Evolutionary conservation across 1,284 basidiomycete genomes (phyloP).

Genomic region (Sporisorium iseilematis-ciliati): DNA sequence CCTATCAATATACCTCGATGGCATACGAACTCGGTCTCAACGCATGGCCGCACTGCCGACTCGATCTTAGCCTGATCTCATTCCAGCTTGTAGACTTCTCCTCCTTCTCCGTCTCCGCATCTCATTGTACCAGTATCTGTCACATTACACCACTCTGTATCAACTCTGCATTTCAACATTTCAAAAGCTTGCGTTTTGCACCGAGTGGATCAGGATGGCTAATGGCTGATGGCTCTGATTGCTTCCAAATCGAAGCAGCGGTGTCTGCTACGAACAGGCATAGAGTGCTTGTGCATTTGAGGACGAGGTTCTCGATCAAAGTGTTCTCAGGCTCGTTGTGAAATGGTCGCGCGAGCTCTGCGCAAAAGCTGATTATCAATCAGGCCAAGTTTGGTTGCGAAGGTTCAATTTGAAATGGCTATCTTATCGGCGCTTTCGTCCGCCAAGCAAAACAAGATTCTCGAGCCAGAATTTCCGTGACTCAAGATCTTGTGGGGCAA

Average conservation of each 20-base stretch:
- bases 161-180: constrained; percentile 10
- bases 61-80: neutral
- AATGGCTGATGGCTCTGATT: neutral
- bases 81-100: neutral
- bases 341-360: constrained; percentile 2
- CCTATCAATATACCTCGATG: constrained; percentile 13
- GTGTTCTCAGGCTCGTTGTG: too few relatives aligned
- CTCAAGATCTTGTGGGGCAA: neutral
- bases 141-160: constrained; percentile 33
- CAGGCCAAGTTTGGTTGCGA: constrained; percentile 7
- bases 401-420: constrained; percentile 12
- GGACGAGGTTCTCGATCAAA: too few relatives aligned
- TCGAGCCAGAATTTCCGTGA: neutral
- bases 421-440: constrained; percentile 32
- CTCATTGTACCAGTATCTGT: constrained; percentile 31
- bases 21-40: neutral
- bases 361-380: constrained; percentile 33
- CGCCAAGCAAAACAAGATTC: constrained; percentile 10
- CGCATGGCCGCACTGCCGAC: neutral
- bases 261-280: too few relatives aligned
- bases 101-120: neutral
- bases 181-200: neutral
- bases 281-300: too few relatives aligned
- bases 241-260: too few relatives aligned
- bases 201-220: neutral